Conservation (phyloP, 371 early-diverging fungal genomes). For the Haplosporangium sp. region DNA sequence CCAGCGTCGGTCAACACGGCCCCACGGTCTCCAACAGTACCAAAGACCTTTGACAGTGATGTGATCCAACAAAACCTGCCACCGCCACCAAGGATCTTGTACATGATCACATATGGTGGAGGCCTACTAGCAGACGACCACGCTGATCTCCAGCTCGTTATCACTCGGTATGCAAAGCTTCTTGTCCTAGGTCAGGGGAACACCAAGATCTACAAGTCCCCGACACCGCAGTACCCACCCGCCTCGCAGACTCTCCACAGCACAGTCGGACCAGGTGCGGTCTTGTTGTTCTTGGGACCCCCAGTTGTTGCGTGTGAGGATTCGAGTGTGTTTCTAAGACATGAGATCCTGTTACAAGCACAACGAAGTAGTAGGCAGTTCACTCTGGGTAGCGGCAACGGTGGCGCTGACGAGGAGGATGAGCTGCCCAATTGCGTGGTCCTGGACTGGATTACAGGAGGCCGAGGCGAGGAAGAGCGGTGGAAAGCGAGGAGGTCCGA, state of each 20-base stretch:
- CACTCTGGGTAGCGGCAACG: not conserved
- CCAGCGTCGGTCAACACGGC: constrained; percentile 37
- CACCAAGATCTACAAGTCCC: constrained; percentile 52
- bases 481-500: constrained; percentile 48
- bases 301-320: constrained; percentile 51
- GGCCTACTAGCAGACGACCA: constrained; percentile 51
- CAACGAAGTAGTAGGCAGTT: constrained; percentile 4
- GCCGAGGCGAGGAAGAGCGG: constrained; percentile 49
- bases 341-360: constrained; percentile 44
- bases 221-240: constrained; percentile 33
- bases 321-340: constrained; percentile 49
- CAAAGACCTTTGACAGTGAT: not conserved
- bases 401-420: constrained; percentile 22
- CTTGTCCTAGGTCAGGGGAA: constrained; percentile 48
- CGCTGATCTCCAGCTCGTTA: constrained; percentile 42
- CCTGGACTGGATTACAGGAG: constrained; percentile 54
- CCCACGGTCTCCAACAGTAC: not conserved
- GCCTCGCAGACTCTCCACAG: constrained; percentile 49
- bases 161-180: constrained; percentile 25
- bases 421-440: constrained; percentile 48
- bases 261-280: constrained; percentile 38
- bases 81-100: constrained; percentile 48
- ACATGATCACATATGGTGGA: constrained; percentile 53
- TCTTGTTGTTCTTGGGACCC: constrained; percentile 44
- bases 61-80: not conserved